Percentiles rank a stretch among this genome's conserved stretches.
Evolutionary conservation across 192 early-diverging fungal species (phyloP).

Genomic region (Geranomyces michiganensis): DNA sequence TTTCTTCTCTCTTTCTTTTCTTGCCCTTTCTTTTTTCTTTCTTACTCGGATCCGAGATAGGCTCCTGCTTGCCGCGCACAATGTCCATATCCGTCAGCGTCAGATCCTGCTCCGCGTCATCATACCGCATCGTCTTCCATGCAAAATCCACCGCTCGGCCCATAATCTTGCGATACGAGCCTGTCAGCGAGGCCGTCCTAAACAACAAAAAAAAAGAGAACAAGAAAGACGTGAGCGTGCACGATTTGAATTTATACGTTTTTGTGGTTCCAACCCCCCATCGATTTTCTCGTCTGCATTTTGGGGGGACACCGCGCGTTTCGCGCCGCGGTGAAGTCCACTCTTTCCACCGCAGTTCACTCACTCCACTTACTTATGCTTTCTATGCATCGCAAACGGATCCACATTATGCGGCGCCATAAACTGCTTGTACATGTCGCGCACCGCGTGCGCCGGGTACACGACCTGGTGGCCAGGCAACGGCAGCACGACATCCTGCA

Average conservation of each 20-base stretch:
- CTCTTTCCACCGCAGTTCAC: too few species aligned
- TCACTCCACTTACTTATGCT: too few species aligned
- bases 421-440: slow-evolving; percentile 63
- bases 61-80: slow-evolving; percentile 37
- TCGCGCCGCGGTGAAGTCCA: background rate
- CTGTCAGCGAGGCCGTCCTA: slow-evolving; percentile 38
- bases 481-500: slow-evolving; percentile 92
- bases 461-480: slow-evolving; percentile 77
- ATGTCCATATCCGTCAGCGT: slow-evolving; percentile 40
- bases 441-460: slow-evolving; percentile 80
- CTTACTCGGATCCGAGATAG: slow-evolving; percentile 32
- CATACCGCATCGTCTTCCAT: slow-evolving; percentile 43
- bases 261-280: too few species aligned
- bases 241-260: too few species aligned
- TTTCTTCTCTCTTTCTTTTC: background rate
- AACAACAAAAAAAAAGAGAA: too few species aligned
- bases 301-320: too few species aligned
- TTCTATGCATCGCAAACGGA: slow-evolving; percentile 64
- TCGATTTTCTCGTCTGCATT: too few species aligned
- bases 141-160: slow-evolving; percentile 38
- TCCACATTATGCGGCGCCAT: slow-evolving; percentile 78
- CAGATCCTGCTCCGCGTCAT: slow-evolving; percentile 36
- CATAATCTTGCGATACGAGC: slow-evolving; percentile 54
- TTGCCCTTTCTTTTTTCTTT: background rate
- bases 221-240: too few species aligned